Base-by-base conservation (phyloP, 2,329 filamentous ascomycete genomes). In the Davidsoniella virescens region DNA sequence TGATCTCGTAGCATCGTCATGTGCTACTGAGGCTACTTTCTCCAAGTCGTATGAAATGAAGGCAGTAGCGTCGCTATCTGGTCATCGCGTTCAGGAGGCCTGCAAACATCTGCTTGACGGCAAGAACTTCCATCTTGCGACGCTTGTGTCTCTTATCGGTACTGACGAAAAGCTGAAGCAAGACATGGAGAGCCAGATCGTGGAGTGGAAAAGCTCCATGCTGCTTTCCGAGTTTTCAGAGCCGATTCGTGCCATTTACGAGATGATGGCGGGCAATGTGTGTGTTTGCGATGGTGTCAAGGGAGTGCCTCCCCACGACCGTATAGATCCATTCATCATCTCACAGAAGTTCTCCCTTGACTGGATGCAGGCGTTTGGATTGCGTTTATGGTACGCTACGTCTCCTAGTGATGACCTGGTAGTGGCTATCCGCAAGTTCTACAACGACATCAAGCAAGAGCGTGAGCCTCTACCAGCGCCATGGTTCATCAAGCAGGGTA, bases 331-430 rank as follows among this genome's bases (percentile, higher is more conserved):
- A 0, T 94, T 98, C 60, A 73, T 80, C 49, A 84, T 98, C 56
- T 84, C 87, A 1, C 75, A 84, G 58, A 80, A 81, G 44, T 98
- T 95, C 61, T 78, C 78, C 4, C 71, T 98, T 36, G 84, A 93
- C 62, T 98, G 92, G 92, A 81, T 86, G 62, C 88, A 94, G 60
- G 82, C 88, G 0, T 94, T 98, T 63, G 90, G 86, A 9, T 72
- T 98, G 46, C 80, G 88, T 41, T 70, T 98, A 1, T 96, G 87
- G 84, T 98, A 94, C 62, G 81, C 80, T 42, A 84, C 80, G 39
- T 71, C 76, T 2, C 69, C 75, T 33, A 71, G 79, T 38, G 82
- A 87, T 42, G 73, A 78, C 36, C 71, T 95, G 41, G 76, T 81
- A 46, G 69, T 72, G 43, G 88, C 88, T 2, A 80, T 98, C 4